phyloP scores from a whole-genome alignment of 164 flowering plant genomes.

The Chimonanthus salicifolius region DNA sequence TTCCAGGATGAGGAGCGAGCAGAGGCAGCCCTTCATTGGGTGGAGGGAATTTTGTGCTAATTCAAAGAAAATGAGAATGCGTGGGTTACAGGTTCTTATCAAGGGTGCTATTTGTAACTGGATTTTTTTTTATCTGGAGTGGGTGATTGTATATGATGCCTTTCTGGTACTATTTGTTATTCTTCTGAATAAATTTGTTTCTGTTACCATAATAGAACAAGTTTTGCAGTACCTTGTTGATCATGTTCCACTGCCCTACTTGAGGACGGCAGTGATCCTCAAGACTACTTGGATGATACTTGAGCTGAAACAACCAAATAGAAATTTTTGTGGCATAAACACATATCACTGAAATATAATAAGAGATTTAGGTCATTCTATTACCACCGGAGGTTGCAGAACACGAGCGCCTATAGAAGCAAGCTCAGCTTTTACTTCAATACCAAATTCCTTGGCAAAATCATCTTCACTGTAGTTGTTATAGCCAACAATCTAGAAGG shows the following conservation, averaged over 20 bases:
- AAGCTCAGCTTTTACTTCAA: constrained; percentile 67
- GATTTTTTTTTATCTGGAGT: no score
- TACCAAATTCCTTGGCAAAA: constrained; percentile 76
- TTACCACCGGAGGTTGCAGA: constrained; percentile 83
- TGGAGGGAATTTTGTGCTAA: no score
- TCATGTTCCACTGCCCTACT: constrained; percentile 96
- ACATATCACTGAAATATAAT: neutral
- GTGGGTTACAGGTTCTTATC: no score
- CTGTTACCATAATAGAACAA: no score
- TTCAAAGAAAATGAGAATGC: no score
- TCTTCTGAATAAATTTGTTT: no score
- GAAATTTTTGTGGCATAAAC: neutral
- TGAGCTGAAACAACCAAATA: constrained; percentile 51
- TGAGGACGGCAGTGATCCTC: constrained; percentile 81
- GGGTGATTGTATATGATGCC: no score
- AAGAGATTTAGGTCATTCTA: neutral
- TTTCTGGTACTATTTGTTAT: no score
- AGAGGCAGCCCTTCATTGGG: no score
- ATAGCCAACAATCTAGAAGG: constrained; percentile 60
- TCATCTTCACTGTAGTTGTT: constrained; percentile 74
- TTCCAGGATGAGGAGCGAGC: no score
- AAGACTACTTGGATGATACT: constrained; percentile 79
- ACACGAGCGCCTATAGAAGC: constrained; percentile 91
- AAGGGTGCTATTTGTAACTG: no score
- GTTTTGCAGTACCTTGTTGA: constrained; percentile 48